These are phyloP conservation scores for Xylaria sp. DNA, from an alignment of 2,329 filamentous ascomycete genomes.

Conservation along the genomic window DNA sequence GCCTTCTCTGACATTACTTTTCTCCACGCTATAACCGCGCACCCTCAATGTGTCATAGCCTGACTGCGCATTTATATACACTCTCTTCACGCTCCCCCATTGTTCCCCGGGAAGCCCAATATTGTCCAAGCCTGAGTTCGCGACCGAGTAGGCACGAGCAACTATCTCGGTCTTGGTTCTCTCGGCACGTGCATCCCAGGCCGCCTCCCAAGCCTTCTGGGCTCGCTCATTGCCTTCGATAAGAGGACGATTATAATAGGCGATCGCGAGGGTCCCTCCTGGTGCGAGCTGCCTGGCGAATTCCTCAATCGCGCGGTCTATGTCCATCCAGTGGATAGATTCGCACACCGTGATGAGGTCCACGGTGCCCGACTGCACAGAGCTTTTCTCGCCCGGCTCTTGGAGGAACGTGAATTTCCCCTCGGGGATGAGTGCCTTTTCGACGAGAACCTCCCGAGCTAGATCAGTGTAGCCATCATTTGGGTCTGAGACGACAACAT, in stretches of 20 bases:
- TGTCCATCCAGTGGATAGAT: slow-evolving; percentile 46
- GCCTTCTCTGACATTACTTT: slow-evolving; percentile 27
- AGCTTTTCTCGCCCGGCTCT: slow-evolving; percentile 45
- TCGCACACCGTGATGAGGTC: slow-evolving; percentile 44
- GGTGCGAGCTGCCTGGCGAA: slow-evolving; percentile 42
- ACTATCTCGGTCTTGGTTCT: not conserved
- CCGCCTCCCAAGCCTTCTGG: slow-evolving; percentile 22
- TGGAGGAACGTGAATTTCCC: slow-evolving; percentile 43
- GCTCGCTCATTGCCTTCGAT: slow-evolving; percentile 30
- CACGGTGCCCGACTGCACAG: slow-evolving; percentile 35
- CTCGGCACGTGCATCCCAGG: slow-evolving; percentile 25
- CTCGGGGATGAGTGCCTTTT: slow-evolving; percentile 34
- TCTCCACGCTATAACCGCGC: not conserved
- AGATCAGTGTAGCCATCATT: slow-evolving; percentile 44
- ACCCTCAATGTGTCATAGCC: slow-evolving; percentile 20
- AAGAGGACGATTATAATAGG: slow-evolving; percentile 36
- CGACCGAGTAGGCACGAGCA: slow-evolving; percentile 12
- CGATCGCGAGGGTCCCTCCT: slow-evolving; percentile 43
- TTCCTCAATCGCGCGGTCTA: slow-evolving; percentile 38
- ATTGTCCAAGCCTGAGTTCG: slow-evolving; percentile 33
- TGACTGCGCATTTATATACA: slow-evolving; percentile 39
- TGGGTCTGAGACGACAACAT: slow-evolving; percentile 46
- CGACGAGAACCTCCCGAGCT: slow-evolving; percentile 39
- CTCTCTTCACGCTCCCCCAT: slow-evolving; percentile 36
- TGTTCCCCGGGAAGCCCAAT: slow-evolving; percentile 34